Base-by-base conservation (phyloP, 192 early-diverging fungal species). In the Piromyces finnis region DNA sequence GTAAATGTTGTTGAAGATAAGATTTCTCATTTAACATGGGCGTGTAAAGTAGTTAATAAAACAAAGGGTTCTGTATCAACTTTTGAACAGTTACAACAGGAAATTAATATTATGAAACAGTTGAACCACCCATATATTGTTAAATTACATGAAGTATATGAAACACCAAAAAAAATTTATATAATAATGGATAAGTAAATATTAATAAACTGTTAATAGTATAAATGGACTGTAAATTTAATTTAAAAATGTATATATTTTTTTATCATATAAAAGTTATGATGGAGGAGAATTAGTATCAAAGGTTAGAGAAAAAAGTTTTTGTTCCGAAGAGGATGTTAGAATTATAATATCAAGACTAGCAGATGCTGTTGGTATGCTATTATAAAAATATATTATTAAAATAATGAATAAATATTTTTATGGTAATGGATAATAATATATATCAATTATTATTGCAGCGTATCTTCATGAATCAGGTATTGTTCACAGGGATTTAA, bases 131-230 rank as follows among this genome's bases (percentile, higher is more conserved):
- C 81, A 26, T 81, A 88, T 79, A 86, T 89, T 30, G 80, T 89
- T 3, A 78, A 80, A 18, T 78, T 89, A 39, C 41, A 82, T 16
- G 88, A 88, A 77, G 87, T 88, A 1, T 89, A 82, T 79, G 88
- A 89, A 79, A 85, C 86, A 35, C 85, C 88, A 3, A 83, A 86
- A 79, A 84, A 88, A 79, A 82, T 88, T 14, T 85, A 83, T 37
- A 82, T 89, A 77, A 81, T 89, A 18, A 88, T 89, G 88, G 88
- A 89, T 80, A 85, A 87, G 87, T 88, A 79, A 22, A n/a, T 30
- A 0, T 29, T 32, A n/a, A n/a, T n/a, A n/a, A n/a, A n/a, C n/a
- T n/a, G n/a, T n/a, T n/a, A n/a, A n/a, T n/a, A n/a, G n/a, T n/a
- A n/a, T n/a, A n/a, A n/a, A n/a, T n/a, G n/a, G n/a, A n/a, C n/a